Base-by-base conservation (phyloP, 805 yeast genomes). In the Henningerozyma blattae region DNA sequence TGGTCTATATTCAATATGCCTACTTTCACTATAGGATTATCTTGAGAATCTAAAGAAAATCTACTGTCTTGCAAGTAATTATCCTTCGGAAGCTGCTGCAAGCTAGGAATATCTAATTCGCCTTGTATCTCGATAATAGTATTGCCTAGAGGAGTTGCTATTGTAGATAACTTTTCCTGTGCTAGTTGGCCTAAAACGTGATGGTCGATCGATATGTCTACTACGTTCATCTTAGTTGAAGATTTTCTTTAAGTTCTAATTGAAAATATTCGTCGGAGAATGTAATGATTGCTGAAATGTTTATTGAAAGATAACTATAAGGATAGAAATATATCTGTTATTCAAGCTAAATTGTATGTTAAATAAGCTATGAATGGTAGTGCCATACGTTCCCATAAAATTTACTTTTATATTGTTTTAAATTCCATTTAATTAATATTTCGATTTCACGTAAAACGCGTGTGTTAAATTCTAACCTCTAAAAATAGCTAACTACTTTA, bases 101-200 rank as follows among this genome's bases (percentile, higher is more conserved):
- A 17, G 12, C 61, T 13, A 54, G 29, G 59, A 2, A 75, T 48
- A 36, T 72, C 70, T 27, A 80, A 52, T 24, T 75, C 83, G 8
- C 91, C 91, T 48, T 80, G 91, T 15, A 80, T 78, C 50, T 80
- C 91, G 15, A 80, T 39, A 14, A 80, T 45, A 3, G 70, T 64
- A 28, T 74, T 64, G 1, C 89, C 91, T 28, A 59, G 54, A 1
- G 75, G 67, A 0, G 87, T 53, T 8, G 34, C 32, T 5, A 52
- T 40, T 5, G 45, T 31, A 22, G 43, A 32, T 29, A 45, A 46
- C 15, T 34, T 42, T 9, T 34, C 37, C 13, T 37, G 15, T 36
- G 39, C 7, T 47, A 34, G n/a, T 50, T 33, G 15, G 42, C 29
- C n/a, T 44, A 35, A 19, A 50, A 30, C 28, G 50, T 50, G 6